phyloP scores from a whole-genome alignment of 331 rosid genomes.

The Quercus tomentella region DNA sequence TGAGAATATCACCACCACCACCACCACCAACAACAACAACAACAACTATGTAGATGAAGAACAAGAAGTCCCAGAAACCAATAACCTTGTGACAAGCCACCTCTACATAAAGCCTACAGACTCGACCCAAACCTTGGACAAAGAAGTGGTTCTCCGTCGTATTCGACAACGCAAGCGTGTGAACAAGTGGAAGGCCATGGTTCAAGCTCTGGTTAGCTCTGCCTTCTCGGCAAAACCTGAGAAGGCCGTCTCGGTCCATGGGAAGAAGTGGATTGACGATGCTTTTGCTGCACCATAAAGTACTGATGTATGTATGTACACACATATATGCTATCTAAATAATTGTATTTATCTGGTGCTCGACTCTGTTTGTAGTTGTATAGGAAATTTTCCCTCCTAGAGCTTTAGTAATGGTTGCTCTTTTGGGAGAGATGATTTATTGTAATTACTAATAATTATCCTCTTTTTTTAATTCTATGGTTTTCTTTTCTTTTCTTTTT shows the following conservation, averaged over 20 bases:
- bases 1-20: not conserved
- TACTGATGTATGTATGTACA: not conserved
- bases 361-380: no score
- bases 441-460: no score
- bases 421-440: not conserved
- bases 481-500: not conserved
- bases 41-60: not conserved
- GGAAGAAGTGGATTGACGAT: conserved; percentile 30
- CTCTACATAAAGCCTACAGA: conserved; percentile 27
- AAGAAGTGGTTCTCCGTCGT: conserved; percentile 34
- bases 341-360: not conserved
- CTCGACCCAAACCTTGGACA: conserved; percentile 21
- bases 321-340: not conserved
- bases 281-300: conserved; percentile 34
- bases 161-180: conserved; percentile 33
- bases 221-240: not conserved
- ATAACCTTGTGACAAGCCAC: conserved; percentile 18
- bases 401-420: not conserved
- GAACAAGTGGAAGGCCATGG: conserved; percentile 27
- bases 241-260: not conserved
- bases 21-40: not conserved
- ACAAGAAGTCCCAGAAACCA: not conserved
- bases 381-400: no score
- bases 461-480: not conserved
- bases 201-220: conserved; percentile 11